Conservation (phyloP, 2,329 filamentous ascomycete species). For the Colletotrichum sp. region DNA sequence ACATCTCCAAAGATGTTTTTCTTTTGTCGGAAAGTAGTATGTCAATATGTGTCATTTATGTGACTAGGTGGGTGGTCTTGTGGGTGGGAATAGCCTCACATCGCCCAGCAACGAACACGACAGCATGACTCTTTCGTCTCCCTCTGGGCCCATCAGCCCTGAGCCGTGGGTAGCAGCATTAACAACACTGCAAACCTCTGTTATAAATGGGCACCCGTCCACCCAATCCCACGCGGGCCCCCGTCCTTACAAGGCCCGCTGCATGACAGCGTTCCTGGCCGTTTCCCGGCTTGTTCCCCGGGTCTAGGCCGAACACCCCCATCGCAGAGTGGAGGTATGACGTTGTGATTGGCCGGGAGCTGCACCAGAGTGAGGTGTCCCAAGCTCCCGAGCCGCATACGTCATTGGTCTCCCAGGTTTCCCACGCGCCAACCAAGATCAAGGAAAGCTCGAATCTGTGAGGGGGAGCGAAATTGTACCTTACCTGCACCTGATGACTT, state of each 20-base stretch:
- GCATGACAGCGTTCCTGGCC: constrained; percentile 15
- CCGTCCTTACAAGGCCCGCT: background rate
- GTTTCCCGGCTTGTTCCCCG: constrained; percentile 4
- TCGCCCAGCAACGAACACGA: background rate
- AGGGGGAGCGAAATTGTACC: background rate
- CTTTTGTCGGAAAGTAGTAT: background rate
- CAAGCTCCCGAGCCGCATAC: constrained; percentile 23
- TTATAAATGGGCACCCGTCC: background rate
- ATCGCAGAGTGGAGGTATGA: background rate
- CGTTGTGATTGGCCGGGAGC: background rate
- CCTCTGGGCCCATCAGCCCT: background rate
- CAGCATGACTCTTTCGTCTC: background rate
- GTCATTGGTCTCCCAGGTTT: constrained; percentile 11
- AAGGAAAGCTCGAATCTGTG: constrained; percentile 14
- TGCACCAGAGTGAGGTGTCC: background rate
- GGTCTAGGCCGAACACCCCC: background rate
- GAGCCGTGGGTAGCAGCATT: background rate
- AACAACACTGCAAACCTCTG: background rate
- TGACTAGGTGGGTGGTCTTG: background rate
- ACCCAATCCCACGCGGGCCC: background rate
- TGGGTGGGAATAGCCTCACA: background rate
- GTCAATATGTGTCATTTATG: background rate
- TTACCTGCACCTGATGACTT: background rate
- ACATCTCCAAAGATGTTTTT: background rate
- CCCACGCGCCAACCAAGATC: constrained; percentile 18